Evolutionary conservation across 202 grass and related monocot genomes (phyloP).

Genomic region (Setaria italica): DNA sequence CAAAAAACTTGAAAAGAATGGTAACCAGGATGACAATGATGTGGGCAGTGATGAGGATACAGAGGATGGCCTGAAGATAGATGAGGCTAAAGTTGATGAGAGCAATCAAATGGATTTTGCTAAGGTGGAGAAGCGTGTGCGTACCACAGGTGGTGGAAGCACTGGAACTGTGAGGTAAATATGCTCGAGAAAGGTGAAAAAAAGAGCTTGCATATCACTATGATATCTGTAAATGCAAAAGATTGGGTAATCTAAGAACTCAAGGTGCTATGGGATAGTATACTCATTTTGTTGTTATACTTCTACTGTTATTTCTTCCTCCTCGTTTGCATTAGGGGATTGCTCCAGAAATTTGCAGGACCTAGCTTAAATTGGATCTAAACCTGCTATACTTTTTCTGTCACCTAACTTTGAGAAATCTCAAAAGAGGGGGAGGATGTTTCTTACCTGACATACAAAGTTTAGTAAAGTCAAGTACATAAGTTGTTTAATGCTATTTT

Average conservation of each 20-base stretch:
- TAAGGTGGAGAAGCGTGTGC: slow-evolving; percentile 94
- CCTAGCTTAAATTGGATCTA: not conserved
- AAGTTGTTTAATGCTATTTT: slow-evolving; percentile 2
- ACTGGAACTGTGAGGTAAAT: slow-evolving; percentile 94
- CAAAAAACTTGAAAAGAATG: slow-evolving; percentile 91
- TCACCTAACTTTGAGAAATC: not conserved
- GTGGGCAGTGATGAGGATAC: slow-evolving; percentile 64
- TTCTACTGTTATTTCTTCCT: not conserved
- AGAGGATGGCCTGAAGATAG: slow-evolving; percentile 85
- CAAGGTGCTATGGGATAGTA: not conserved
- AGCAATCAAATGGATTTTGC: slow-evolving; percentile 97
- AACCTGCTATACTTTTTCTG: not conserved
- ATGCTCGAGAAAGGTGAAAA: not conserved
- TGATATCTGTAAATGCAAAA: not conserved
- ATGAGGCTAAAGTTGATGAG: slow-evolving; percentile 98
- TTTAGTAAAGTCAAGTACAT: not conserved
- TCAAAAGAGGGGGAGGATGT: not conserved
- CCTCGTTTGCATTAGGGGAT: not conserved
- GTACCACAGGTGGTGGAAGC: slow-evolving; percentile 95
- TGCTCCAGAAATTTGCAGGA: not conserved
- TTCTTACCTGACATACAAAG: not conserved
- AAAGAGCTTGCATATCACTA: not conserved
- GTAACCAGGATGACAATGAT: slow-evolving; percentile 56
- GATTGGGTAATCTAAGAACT: not conserved
- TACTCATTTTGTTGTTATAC: not conserved